phyloP scores from a whole-genome alignment of 164 flowering plant genomes.

The Nymphaea thermarum region DNA sequence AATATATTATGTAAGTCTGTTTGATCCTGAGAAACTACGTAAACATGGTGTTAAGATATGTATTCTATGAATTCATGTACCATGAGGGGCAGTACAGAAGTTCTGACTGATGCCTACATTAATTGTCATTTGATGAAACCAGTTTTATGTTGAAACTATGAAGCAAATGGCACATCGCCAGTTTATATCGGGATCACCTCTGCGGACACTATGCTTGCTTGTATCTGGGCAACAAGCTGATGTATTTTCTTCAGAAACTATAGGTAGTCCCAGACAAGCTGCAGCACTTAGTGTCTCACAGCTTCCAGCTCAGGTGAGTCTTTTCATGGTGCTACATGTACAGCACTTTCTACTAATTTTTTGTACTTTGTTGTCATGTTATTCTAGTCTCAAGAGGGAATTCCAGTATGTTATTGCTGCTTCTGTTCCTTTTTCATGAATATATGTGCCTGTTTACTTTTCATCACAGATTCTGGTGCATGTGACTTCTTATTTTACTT shows the following conservation, averaged over 20 bases:
- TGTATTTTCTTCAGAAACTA: constrained; percentile 44
- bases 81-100: neutral
- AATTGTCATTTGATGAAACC: constrained; percentile 13
- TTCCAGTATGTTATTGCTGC: no score
- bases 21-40: neutral
- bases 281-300: constrained; percentile 26
- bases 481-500: no score
- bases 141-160: constrained; percentile 84
- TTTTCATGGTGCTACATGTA: neutral
- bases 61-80: neutral
- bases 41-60: no score
- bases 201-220: constrained; percentile 83
- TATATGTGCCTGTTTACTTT: no score
- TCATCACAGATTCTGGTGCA: no score
- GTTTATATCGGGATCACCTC: constrained; percentile 76
- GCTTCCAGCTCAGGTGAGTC: constrained; percentile 55
- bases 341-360: no score
- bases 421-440: no score
- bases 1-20: neutral
- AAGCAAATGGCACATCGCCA: constrained; percentile 86
- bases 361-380: no score
- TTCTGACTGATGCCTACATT: no score
- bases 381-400: no score
- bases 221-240: constrained; percentile 93
- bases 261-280: constrained; percentile 12